Base-by-base conservation (phyloP, 148 eudicot genomes). In the Nepenthes gracilis region DNA sequence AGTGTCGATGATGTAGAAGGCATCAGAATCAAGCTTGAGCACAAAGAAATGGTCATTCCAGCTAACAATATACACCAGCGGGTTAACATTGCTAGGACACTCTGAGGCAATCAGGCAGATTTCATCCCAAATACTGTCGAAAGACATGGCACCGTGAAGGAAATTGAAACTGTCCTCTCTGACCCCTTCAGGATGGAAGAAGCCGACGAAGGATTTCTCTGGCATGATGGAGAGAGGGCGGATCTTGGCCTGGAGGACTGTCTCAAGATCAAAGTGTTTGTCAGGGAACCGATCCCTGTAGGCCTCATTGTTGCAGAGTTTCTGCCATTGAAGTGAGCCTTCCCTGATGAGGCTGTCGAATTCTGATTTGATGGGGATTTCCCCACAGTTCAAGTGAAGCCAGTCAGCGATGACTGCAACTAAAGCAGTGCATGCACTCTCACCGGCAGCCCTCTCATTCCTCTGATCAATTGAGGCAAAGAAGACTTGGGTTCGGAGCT, bases 21-120 rank as follows among this genome's bases (percentile, higher is more conserved):
- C 91, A 60, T 90, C 85, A n/a, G 74, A 55, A 51, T 90, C 97
- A 36, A 86, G 82, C 61, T 82, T 82, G 43, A 86, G 77, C 6
- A 89, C 54, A 49, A 89, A 89, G 65, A 89, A 89, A 67, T 87
- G 95, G 65, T 87, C 95, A 57, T 87, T 87, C 95, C 95, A 87
- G 72, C 95, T 82, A 6, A 87, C 83, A 49, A 81, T 71, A 54
- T 79, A 89, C 34, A 81, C 74, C 75, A 72, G 10, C 12, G 92
- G 75, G 23, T 85, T 80, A 53, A 64, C 63, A 43, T 67, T 59
- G 10, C 43, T 54, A 9, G 51, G 12, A 33, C 59, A 55, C 14
- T 78, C 82, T 1, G 60, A 61, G 9, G 72, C 77, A 14, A 55
- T 63, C 14, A 51, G 71, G 60, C 71, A 70, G 11, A 88, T 88